These are phyloP conservation scores for Eimeria nieschulzi DNA, from an alignment of 169 alveolate species.

Conservation along the genomic window DNA sequence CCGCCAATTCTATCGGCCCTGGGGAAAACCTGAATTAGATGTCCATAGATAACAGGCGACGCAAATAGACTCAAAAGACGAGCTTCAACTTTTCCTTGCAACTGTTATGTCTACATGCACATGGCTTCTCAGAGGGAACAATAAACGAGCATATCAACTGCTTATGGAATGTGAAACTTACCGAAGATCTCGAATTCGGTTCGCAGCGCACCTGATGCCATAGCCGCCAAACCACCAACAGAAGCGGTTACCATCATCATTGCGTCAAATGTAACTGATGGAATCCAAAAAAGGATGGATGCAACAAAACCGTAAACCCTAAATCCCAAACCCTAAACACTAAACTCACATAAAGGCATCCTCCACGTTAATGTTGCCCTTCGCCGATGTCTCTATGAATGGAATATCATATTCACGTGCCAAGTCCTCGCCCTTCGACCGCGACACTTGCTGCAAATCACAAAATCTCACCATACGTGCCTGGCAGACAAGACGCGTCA, in stretches of 20 bases:
- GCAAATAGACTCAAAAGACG: no score
- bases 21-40: conserved; percentile 34
- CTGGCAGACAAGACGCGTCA: background rate
- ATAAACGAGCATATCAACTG: no score
- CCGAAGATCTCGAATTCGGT: conserved; percentile 54
- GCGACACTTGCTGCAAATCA: conserved; percentile 64
- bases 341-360: conserved; percentile 64
- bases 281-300: no score
- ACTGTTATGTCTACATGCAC: no score
- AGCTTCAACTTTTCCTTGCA: no score
- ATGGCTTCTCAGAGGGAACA: no score
- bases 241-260: no score
- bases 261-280: no score
- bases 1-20: conserved; percentile 25
- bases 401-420: conserved; percentile 67
- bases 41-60: no score
- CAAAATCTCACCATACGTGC: background rate
- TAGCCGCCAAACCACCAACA: no score
- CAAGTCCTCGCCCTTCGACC: conserved; percentile 61
- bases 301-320: no score
- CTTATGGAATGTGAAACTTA: background rate
- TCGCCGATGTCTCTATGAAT: conserved; percentile 69
- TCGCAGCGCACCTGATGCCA: conserved; percentile 51
- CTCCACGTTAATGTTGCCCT: conserved; percentile 48
- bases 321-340: no score